Conservation (phyloP, 768 basidiomycete species). For the Macrolepiota albuminosa region DNA sequence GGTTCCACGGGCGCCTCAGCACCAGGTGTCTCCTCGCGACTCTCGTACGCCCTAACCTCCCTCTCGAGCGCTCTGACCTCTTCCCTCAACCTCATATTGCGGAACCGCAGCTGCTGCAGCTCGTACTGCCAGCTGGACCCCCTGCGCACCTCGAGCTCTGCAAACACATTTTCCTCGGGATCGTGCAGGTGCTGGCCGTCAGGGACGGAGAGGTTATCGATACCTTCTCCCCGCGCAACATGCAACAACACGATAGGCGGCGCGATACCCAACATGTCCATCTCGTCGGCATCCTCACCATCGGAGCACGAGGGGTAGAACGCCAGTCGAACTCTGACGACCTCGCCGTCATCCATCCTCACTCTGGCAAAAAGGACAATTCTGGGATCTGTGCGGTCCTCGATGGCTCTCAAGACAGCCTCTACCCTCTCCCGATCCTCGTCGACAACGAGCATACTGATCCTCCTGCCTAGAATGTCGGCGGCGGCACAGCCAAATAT, state of each 20-base stretch:
- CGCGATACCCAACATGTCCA: conserved; percentile 21
- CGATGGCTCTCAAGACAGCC: conserved; percentile 17
- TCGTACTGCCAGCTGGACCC: conserved; percentile 93
- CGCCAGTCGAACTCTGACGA: conserved; percentile 18
- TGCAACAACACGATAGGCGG: conserved; percentile 35
- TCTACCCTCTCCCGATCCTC: conserved; percentile 33
- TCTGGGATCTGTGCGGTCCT: conserved; percentile 13
- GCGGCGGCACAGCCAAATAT: conserved; percentile 59
- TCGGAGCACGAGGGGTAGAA: conserved; percentile 22
- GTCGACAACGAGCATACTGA: neutral
- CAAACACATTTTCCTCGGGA: conserved; percentile 47
- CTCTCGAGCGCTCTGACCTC: conserved; percentile 39
- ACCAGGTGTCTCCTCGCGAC: neutral
- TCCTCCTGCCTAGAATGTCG: conserved; percentile 45
- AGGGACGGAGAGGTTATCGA: neutral
- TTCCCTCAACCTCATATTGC: conserved; percentile 60
- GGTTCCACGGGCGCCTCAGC: neutral
- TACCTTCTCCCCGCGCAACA: conserved; percentile 23
- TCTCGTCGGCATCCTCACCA: neutral
- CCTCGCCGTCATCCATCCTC: conserved; percentile 13
- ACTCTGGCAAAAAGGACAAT: conserved; percentile 11
- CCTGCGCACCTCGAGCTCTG: conserved; percentile 60
- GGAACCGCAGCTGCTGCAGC: conserved; percentile 74
- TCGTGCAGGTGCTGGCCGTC: neutral
- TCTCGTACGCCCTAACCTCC: neutral